phyloP scores from a whole-genome alignment of 2,329 filamentous ascomycete species.

The Truncatella angustata region DNA sequence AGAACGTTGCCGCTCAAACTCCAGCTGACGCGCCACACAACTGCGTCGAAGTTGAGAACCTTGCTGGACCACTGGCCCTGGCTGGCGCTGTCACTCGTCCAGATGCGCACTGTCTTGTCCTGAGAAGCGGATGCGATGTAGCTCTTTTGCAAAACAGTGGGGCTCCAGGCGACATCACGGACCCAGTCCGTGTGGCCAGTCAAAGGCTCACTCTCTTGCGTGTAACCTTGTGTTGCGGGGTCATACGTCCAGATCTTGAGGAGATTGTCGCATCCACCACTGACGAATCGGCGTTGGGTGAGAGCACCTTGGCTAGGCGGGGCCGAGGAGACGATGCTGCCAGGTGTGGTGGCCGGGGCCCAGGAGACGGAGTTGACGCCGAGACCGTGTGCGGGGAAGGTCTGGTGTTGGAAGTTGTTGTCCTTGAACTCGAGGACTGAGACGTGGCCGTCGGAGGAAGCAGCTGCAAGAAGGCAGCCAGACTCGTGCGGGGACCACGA shows the following conservation, averaged over 20 bases:
- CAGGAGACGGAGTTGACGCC: constrained; percentile 96
- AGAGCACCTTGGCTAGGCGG: constrained; percentile 53
- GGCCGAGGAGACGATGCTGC: constrained; percentile 76
- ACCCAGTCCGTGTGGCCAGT: constrained; percentile 94
- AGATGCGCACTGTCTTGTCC: constrained; percentile 96
- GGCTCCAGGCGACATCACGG: constrained; percentile 94
- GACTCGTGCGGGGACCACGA: constrained; percentile 97
- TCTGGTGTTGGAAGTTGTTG: constrained; percentile 84
- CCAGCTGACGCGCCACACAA: constrained; percentile 97
- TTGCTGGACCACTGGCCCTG: constrained; percentile 80
- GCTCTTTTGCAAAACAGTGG: constrained; percentile 89
- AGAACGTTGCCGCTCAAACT: constrained; percentile 95
- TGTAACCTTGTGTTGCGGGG: constrained; percentile 57
- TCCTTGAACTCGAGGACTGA: constrained; percentile 96
- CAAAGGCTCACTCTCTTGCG: constrained; percentile 62
- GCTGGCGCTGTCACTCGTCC: constrained; percentile 73
- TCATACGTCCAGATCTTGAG: constrained; percentile 93
- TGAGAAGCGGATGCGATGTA: constrained; percentile 96
- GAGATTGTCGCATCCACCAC: constrained; percentile 88
- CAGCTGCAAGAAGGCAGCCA: constrained; percentile 91
- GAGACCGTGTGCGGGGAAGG: constrained; percentile 88
- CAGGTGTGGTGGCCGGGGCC: constrained; percentile 83
- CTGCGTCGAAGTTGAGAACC: constrained; percentile 80
- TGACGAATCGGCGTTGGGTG: constrained; percentile 81
- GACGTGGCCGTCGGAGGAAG: constrained; percentile 90